Evolutionary conservation across 257 asterid genomes (phyloP).

Genomic region (Solanum chmielewskii): DNA sequence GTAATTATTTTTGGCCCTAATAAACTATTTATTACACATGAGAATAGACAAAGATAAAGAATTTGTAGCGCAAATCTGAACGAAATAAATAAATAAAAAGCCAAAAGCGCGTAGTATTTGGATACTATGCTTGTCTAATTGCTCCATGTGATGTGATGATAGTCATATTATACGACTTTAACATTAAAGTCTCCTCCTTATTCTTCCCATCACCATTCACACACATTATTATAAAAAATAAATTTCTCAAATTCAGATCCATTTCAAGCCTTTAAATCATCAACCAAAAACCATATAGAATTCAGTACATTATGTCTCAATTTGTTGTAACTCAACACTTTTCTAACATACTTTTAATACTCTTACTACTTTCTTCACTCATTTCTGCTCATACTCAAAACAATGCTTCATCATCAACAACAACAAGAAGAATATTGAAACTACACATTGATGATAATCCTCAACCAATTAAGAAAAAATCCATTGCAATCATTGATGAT

Average conservation of each 20-base stretch:
- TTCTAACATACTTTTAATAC: constrained; percentile 27
- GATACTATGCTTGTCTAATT: not conserved
- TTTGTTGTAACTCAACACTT: constrained; percentile 12
- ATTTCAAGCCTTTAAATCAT: not conserved
- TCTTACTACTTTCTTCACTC: constrained; percentile 33
- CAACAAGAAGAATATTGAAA: constrained; percentile 14
- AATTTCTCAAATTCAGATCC: not conserved
- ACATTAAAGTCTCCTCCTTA: not conserved
- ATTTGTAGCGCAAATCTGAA: too few species aligned
- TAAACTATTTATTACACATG: too few species aligned
- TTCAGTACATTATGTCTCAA: constrained; percentile 45
- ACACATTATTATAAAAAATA: not conserved
- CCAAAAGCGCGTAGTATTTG: constrained; percentile 8
- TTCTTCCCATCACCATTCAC: not conserved
- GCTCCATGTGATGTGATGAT: constrained; percentile 9
- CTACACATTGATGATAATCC: not conserved
- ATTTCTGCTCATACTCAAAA: constrained; percentile 19
- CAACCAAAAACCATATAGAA: not conserved
- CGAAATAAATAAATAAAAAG: not conserved
- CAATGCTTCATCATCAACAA: not conserved
- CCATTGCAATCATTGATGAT: not conserved
- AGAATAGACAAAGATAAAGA: too few species aligned
- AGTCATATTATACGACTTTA: not conserved
- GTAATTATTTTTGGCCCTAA: too few species aligned
- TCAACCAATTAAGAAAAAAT: constrained; percentile 19